phyloP scores from a whole-genome alignment of 148 eudicot genomes.

The Fallopia convolvulus region DNA sequence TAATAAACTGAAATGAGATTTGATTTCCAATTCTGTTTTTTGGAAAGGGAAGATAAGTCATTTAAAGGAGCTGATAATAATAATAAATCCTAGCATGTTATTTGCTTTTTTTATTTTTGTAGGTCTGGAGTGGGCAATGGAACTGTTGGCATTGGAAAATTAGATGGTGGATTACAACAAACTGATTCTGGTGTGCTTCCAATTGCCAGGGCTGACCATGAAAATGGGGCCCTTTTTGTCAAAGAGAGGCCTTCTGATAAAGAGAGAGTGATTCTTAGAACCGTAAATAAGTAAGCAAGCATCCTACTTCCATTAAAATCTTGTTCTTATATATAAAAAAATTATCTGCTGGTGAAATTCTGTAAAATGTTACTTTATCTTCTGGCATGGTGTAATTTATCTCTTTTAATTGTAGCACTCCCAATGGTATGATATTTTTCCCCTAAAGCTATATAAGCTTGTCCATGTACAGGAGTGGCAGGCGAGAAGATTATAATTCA shows the following conservation, averaged over 20 bases:
- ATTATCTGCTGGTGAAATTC: background rate
- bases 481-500: constrained; percentile 43
- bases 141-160: constrained; percentile 39
- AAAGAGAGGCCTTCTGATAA: constrained; percentile 44
- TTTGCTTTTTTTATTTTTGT: constrained; percentile 11
- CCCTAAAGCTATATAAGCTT: background rate
- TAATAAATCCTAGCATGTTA: background rate
- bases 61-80: background rate
- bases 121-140: constrained; percentile 51
- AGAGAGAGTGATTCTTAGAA: constrained; percentile 46
- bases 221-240: constrained; percentile 28
- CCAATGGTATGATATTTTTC: background rate
- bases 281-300: constrained; percentile 43
- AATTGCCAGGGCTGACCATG: constrained; percentile 47
- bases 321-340: too few relatives aligned
- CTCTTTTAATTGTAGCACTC: constrained; percentile 1
- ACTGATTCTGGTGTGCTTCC: constrained; percentile 39
- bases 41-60: background rate
- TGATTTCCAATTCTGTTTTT: background rate
- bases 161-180: constrained; percentile 33
- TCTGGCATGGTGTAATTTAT: background rate
- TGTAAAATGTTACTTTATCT: background rate
- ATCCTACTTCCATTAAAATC: constrained; percentile 3
- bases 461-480: constrained; percentile 27
- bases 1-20: background rate